Evolutionary conservation across 2,329 filamentous ascomycete genomes (phyloP).

Genomic region (Colletotrichum spaethianum): DNA sequence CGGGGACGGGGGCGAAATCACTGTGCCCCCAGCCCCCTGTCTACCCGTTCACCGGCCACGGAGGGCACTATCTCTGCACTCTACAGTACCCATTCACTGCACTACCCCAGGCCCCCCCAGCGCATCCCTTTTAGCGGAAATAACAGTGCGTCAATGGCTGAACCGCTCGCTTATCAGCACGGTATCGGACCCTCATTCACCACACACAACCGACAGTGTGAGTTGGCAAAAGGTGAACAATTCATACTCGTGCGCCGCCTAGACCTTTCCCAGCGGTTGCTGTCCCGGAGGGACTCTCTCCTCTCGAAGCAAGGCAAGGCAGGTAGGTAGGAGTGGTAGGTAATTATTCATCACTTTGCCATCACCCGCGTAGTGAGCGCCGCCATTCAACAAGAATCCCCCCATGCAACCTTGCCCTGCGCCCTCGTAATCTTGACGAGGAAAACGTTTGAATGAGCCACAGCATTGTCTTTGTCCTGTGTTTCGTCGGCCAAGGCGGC

Average conservation of each 20-base stretch:
- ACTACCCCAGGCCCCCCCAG: constrained; percentile 21
- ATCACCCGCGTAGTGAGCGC: background rate
- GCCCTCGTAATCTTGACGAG: background rate
- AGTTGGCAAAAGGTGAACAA: constrained; percentile 11
- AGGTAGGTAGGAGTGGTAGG: background rate
- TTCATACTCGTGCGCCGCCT: background rate
- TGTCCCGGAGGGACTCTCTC: background rate
- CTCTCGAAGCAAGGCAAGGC: background rate
- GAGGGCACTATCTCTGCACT: background rate
- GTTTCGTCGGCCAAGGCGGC: constrained; percentile 4
- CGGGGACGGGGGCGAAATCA: background rate
- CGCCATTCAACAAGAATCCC: background rate
- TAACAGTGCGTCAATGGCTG: constrained; percentile 13
- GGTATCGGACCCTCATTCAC: constrained; percentile 27
- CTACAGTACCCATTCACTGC: background rate
- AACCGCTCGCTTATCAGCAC: constrained; percentile 35
- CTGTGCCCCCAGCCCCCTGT: background rate
- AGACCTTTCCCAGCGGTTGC: background rate
- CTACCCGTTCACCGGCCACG: background rate
- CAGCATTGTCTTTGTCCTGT: constrained; percentile 11
- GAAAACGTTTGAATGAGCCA: constrained; percentile 11
- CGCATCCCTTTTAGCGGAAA: constrained; percentile 14
- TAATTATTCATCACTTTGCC: background rate
- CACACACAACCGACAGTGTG: constrained; percentile 38
- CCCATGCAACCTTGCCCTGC: background rate